These are phyloP conservation scores for Aspergillus cristatus DNA, from an alignment of 495 filamentous ascomycete genomes.

Conservation along the genomic window DNA sequence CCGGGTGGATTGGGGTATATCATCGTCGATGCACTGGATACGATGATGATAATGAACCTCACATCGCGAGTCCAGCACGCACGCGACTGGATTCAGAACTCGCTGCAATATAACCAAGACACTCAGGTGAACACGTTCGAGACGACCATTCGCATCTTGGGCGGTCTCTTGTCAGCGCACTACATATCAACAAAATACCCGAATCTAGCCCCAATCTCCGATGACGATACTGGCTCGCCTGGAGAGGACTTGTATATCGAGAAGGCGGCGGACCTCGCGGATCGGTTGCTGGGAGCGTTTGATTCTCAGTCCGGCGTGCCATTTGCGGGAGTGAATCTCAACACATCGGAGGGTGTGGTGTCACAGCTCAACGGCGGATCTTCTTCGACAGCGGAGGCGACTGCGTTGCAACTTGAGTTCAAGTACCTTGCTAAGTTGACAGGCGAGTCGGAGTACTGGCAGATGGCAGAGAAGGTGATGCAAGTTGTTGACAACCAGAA, in stretches of 20 bases:
- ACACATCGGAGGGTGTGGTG: constrained; percentile 57
- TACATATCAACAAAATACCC: constrained; percentile 75
- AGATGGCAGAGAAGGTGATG: constrained; percentile 83
- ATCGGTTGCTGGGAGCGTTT: constrained; percentile 78
- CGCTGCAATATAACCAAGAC: constrained; percentile 76
- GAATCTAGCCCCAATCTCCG: constrained; percentile 51
- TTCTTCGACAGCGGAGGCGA: constrained; percentile 87
- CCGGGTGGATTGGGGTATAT: constrained; percentile 80
- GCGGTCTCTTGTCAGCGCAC: constrained; percentile 87
- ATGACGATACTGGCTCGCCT: constrained; percentile 55
- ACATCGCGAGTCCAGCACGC: constrained; percentile 79
- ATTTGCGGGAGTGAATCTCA: constrained; percentile 83
- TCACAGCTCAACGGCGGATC: constrained; percentile 84
- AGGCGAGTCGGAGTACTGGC: constrained; percentile 86
- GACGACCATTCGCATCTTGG: constrained; percentile 96
- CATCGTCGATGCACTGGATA: constrained; percentile 92
- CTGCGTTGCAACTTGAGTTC: constrained; percentile 88
- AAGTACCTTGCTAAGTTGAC: constrained; percentile 96
- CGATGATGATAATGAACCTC: constrained; percentile 96
- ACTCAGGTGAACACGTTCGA: constrained; percentile 98
- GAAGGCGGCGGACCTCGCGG: constrained; percentile 87
- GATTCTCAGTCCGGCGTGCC: constrained; percentile 80
- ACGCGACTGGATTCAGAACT: constrained; percentile 80
- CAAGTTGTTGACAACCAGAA: constrained; percentile 75
- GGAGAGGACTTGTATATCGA: constrained; percentile 92